phyloP scores from a whole-genome alignment of 331 rosid genomes.

The Telfairia occidentalis region DNA sequence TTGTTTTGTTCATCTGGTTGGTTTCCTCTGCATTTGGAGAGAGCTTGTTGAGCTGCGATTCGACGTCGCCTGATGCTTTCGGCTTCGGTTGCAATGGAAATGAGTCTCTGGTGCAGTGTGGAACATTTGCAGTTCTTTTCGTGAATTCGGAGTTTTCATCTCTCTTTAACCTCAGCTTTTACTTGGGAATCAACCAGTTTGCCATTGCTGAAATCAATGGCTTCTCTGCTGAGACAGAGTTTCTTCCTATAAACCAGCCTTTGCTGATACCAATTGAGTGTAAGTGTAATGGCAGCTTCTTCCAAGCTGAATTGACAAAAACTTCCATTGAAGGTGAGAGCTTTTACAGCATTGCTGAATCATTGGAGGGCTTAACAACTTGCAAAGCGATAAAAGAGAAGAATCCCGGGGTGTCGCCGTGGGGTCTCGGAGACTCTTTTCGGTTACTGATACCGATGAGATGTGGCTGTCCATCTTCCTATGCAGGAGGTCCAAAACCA shows the following conservation, averaged over 20 bases:
- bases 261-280: constrained; percentile 68
- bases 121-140: constrained; percentile 52
- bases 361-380: constrained; percentile 68
- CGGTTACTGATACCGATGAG: constrained; percentile 50
- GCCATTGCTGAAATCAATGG: constrained; percentile 57
- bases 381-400: constrained; percentile 48
- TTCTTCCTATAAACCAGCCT: constrained; percentile 41
- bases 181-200: constrained; percentile 47
- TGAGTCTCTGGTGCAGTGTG: constrained; percentile 33
- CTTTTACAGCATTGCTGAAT: constrained; percentile 46
- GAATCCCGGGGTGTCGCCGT: constrained; percentile 48
- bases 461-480: constrained; percentile 65
- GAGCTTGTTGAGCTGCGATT: constrained; percentile 11
- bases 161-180: constrained; percentile 55
- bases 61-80: constrained; percentile 35
- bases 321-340: constrained; percentile 51
- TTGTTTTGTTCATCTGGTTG: constrained; percentile 33
- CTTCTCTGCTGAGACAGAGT: constrained; percentile 53
- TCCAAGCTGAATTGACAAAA: constrained; percentile 40
- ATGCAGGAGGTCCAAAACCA: constrained; percentile 24
- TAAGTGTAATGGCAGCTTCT: constrained; percentile 38
- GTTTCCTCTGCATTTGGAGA: constrained; percentile 21
- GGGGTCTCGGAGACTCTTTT: constrained; percentile 31
- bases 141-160: constrained; percentile 57
- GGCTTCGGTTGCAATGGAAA: constrained; percentile 43